Conservation (phyloP, 2,329 filamentous ascomycete species). For the Colletotrichum simmondsii region DNA sequence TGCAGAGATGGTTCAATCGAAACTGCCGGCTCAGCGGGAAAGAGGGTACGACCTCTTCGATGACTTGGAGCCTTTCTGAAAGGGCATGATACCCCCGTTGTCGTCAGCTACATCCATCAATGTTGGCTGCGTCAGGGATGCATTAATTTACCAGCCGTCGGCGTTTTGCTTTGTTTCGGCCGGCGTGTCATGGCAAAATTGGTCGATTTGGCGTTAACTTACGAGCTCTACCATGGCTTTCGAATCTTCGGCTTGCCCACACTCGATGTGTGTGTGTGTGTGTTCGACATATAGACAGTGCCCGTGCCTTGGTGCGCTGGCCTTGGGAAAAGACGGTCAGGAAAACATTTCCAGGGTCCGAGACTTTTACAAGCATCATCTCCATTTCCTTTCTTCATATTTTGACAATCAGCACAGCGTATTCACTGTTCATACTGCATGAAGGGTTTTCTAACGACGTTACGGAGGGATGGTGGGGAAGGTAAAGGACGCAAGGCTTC, state of each 20-base stretch:
- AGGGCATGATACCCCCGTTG: conserved; percentile 23
- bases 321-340: not conserved
- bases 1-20: not conserved
- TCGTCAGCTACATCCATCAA: not conserved
- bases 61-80: conserved; percentile 39
- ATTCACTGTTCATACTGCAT: conserved; percentile 14
- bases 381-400: not conserved
- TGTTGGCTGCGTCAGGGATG: not conserved
- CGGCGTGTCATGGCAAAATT: not conserved
- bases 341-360: not conserved
- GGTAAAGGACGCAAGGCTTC: not conserved
- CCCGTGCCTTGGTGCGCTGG: not conserved
- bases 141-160: not conserved
- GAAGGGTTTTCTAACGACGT: conserved; percentile 20
- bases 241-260: not conserved
- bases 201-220: not conserved
- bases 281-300: not conserved
- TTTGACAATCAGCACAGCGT: conserved; percentile 22
- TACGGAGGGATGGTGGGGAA: conserved; percentile 21
- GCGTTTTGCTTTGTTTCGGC: conserved; percentile 9
- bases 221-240: not conserved
- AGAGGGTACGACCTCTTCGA: conserved; percentile 28
- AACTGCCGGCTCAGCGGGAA: not conserved
- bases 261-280: not conserved
- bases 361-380: not conserved